Conservation (phyloP, 192 early-diverging fungal species). For the Coemansia sp. region DNA sequence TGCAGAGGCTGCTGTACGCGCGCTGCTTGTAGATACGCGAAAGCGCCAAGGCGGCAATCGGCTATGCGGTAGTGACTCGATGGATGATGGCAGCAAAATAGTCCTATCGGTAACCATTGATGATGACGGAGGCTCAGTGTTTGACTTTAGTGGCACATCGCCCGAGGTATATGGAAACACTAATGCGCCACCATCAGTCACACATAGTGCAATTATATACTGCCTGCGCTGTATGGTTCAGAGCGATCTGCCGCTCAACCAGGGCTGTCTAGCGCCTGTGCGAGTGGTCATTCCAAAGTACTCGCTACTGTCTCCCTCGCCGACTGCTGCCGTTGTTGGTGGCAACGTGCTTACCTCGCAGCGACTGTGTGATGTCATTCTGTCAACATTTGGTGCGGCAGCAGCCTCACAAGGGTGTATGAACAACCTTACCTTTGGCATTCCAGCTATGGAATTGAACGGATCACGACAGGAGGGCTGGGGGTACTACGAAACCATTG, state of each 20-base stretch:
- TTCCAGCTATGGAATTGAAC: conserved; percentile 34
- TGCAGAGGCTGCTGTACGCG: conserved; percentile 82
- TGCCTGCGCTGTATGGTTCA: conserved; percentile 90
- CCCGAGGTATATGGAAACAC: conserved; percentile 83
- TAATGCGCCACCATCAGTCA: conserved; percentile 57
- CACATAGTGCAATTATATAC: conserved; percentile 95
- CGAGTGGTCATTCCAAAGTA: conserved; percentile 74
- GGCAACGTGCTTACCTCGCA: conserved; percentile 97
- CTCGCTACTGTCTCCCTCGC: conserved; percentile 79
- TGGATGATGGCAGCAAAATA: conserved; percentile 94
- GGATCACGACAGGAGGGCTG: conserved; percentile 64
- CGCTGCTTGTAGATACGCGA: conserved; percentile 67
- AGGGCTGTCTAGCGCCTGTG: conserved; percentile 90
- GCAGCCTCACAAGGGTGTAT: conserved; percentile 92
- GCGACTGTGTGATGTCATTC: conserved; percentile 86
- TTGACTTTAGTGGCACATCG: conserved; percentile 94
- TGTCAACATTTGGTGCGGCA: conserved; percentile 86
- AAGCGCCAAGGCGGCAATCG: conserved; percentile 5
- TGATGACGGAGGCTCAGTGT: conserved; percentile 73
- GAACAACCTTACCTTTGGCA: conserved; percentile 97
- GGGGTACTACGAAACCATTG: conserved; percentile 98
- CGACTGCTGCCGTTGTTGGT: conserved; percentile 90
- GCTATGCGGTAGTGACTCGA: conserved; percentile 64
- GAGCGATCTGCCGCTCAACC: conserved; percentile 92
- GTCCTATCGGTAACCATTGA: conserved; percentile 72